These are phyloP conservation scores for Microbotryum lychnidis-dioicae DNA, from an alignment of 1,284 basidiomycete genomes.

Conservation along the genomic window DNA sequence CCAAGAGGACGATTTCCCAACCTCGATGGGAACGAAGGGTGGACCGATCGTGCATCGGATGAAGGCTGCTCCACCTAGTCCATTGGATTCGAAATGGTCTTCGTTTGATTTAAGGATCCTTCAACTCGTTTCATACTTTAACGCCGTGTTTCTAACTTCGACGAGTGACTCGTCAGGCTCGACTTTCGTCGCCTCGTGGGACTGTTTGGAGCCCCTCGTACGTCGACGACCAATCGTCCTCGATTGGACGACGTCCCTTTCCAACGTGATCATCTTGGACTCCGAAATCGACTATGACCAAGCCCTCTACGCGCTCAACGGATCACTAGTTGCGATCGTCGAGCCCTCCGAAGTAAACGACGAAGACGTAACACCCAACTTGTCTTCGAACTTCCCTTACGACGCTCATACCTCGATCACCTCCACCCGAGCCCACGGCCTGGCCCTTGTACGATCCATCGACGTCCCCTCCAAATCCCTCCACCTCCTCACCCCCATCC, in stretches of 20 bases:
- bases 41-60: background rate
- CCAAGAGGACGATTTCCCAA: background rate
- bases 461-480: conserved; percentile 38
- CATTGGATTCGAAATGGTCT: conserved; percentile 46
- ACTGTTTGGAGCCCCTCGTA: conserved; percentile 59
- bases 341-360: conserved; percentile 39
- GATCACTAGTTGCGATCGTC: conserved; percentile 68
- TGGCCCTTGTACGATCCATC: conserved; percentile 60
- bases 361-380: conserved; percentile 39
- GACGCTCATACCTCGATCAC: background rate
- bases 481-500: conserved; percentile 69
- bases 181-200: conserved; percentile 49
- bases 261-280: conserved; percentile 51
- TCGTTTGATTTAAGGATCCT: conserved; percentile 67
- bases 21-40: background rate
- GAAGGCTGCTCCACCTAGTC: conserved; percentile 22
- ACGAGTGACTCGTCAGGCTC: conserved; percentile 4
- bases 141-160: conserved; percentile 50
- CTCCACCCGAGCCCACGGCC: conserved; percentile 49
- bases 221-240: conserved; percentile 62
- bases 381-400: conserved; percentile 34
- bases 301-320: conserved; percentile 63
- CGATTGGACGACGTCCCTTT: conserved; percentile 45
- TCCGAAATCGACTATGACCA: conserved; percentile 66
- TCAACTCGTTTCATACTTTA: conserved; percentile 71